These are phyloP conservation scores for Phytopythium vexans DNA, from an alignment of 352 stramenopile species.

Conservation along the genomic window DNA sequence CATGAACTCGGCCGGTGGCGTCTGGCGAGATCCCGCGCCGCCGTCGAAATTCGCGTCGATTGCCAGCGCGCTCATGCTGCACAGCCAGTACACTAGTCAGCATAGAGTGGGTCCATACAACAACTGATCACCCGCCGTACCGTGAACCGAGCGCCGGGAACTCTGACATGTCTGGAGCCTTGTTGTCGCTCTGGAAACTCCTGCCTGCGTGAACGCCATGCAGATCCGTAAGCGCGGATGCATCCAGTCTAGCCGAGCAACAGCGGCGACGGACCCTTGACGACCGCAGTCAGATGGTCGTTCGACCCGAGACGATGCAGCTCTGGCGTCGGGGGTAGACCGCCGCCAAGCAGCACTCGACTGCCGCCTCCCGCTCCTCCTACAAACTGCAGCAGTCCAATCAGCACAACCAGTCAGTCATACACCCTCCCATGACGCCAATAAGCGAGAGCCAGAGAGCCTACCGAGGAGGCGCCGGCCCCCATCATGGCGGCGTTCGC, in stretches of 20 bases:
- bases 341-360: slow-evolving; percentile 23
- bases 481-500: slow-evolving; percentile 39
- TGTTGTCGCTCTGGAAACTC: slow-evolving; percentile 48
- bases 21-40: slow-evolving; percentile 22
- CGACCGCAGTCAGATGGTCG: slow-evolving; percentile 20
- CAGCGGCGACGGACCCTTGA: slow-evolving; percentile 23
- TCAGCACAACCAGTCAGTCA: slow-evolving; percentile 4
- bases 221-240: neutral
- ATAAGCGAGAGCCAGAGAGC: neutral
- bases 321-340: slow-evolving; percentile 35
- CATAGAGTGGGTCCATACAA: neutral
- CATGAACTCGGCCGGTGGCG: slow-evolving; percentile 72
- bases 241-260: neutral
- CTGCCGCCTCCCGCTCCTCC: slow-evolving; percentile 26
- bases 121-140: slow-evolving; percentile 13
- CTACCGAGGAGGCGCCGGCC: slow-evolving; percentile 35
- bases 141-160: slow-evolving; percentile 71
- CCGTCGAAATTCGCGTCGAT: slow-evolving; percentile 48
- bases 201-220: neutral
- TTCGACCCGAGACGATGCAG: slow-evolving; percentile 62
- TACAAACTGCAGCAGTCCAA: slow-evolving; percentile 41
- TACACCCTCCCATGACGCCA: neutral
- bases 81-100: slow-evolving; percentile 5
- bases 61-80: slow-evolving; percentile 58
- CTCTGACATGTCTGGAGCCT: slow-evolving; percentile 81